These are phyloP conservation scores for Pluteus cervinus DNA, from an alignment of 768 basidiomycete species.

Conservation along the genomic window DNA sequence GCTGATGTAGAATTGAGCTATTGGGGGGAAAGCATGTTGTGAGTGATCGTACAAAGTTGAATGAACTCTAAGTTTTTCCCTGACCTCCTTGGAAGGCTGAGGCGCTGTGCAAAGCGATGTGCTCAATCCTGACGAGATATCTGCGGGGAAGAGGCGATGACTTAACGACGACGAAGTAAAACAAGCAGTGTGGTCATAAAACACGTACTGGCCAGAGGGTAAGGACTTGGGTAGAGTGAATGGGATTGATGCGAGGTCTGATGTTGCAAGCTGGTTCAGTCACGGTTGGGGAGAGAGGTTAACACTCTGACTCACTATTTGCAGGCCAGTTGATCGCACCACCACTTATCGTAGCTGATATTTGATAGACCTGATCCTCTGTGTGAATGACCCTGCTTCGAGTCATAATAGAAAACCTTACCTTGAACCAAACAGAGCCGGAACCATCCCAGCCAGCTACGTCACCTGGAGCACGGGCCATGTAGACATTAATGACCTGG, in stretches of 20 bases:
- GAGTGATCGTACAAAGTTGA: slow-evolving; percentile 1
- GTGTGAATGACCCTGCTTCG: slow-evolving; percentile 6
- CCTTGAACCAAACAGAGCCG: slow-evolving; percentile 44
- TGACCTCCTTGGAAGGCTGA: slow-evolving; percentile 33
- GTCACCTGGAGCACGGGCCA: slow-evolving; percentile 40
- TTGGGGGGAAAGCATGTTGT: background rate
- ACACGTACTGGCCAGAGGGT: slow-evolving; percentile 36
- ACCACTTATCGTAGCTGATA: slow-evolving; percentile 39
- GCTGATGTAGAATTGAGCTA: slow-evolving; percentile 29
- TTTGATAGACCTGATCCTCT: slow-evolving; percentile 37
- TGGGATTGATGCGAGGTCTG: slow-evolving; percentile 21
- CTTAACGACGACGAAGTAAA: too few species aligned
- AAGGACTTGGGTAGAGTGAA: slow-evolving; percentile 32
- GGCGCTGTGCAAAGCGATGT: slow-evolving; percentile 37
- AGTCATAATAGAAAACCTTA: slow-evolving; percentile 10
- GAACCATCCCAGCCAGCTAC: slow-evolving; percentile 34
- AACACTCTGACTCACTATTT: slow-evolving; percentile 21
- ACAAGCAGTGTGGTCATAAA: too few species aligned
- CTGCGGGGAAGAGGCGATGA: too few species aligned
- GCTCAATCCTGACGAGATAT: slow-evolving; percentile 35
- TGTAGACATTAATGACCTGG: slow-evolving; percentile 32
- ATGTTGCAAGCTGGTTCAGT: background rate
- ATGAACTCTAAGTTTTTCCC: too few species aligned
- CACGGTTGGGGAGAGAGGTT: background rate
- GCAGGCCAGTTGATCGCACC: slow-evolving; percentile 42